These are phyloP conservation scores for Lactifluus volemus DNA, from an alignment of 768 basidiomycete species.

Conservation along the genomic window DNA sequence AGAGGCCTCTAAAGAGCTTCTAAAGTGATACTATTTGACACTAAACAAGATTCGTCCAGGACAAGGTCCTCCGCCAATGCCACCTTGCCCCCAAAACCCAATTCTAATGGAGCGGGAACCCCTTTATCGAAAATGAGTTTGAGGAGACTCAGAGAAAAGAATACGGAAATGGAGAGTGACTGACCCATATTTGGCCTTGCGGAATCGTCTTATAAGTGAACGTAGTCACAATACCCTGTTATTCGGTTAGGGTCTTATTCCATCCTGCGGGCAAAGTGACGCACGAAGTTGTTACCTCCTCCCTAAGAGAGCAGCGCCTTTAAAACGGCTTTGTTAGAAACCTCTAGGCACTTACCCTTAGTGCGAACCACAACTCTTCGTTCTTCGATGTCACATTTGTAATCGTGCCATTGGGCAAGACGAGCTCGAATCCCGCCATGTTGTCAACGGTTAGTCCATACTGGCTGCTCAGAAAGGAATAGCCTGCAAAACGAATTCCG, in stretches of 20 bases:
- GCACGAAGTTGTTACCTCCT: slow-evolving; percentile 13
- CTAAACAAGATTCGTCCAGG: no score
- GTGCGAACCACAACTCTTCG: slow-evolving; percentile 11
- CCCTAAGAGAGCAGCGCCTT: background rate
- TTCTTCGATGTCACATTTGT: background rate
- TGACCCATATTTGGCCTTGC: background rate
- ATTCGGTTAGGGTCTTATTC: background rate
- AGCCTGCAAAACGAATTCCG: slow-evolving; percentile 20
- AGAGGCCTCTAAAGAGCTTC: no score
- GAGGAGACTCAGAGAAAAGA: slow-evolving; percentile 11
- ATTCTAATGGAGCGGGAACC: no score
- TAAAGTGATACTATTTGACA: no score
- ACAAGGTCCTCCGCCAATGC: no score
- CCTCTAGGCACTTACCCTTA: background rate
- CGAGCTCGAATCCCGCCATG: slow-evolving; percentile 23
- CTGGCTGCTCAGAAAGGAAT: slow-evolving; percentile 19
- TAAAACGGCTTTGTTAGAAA: background rate
- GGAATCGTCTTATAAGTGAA: slow-evolving; percentile 7
- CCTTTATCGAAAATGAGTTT: no score
- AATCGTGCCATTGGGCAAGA: slow-evolving; percentile 25
- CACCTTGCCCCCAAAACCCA: no score
- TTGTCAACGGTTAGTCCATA: slow-evolving; percentile 29
- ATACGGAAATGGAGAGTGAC: no score
- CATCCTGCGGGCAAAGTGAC: background rate
- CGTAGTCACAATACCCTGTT: slow-evolving; percentile 3